Evolutionary conservation across 495 filamentous ascomycete species (phyloP).

Genomic region (Sporormia fimetaria): DNA sequence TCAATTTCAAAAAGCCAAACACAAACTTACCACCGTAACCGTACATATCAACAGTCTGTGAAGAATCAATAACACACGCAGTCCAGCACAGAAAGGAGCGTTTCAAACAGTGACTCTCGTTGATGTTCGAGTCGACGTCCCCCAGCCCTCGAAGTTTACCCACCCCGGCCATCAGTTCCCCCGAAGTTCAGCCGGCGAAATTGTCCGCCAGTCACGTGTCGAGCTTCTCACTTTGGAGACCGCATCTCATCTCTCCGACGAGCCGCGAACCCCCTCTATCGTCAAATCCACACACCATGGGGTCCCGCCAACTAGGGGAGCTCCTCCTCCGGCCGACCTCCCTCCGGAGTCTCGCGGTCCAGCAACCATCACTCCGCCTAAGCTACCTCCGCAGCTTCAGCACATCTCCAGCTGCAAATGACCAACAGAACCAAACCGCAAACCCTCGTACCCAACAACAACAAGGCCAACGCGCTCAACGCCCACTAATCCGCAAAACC

Average conservation of each 20-base stretch:
- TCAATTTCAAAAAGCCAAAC: not conserved
- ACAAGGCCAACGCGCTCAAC: too few relatives aligned
- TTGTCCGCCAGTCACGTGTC: not conserved
- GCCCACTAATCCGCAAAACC: too few relatives aligned
- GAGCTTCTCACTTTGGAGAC: constrained; percentile 1
- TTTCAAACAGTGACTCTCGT: too few relatives aligned
- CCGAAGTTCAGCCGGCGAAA: constrained; percentile 6
- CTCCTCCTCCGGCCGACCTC: constrained; percentile 13
- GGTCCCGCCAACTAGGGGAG: constrained; percentile 9
- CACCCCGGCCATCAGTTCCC: not conserved
- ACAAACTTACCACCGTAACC: constrained; percentile 63
- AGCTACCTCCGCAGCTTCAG: not conserved
- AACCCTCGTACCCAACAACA: too few relatives aligned
- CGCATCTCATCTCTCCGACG: too few relatives aligned
- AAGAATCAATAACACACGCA: too few relatives aligned
- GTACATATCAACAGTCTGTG: constrained; percentile 57
- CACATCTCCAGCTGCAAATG: not conserved
- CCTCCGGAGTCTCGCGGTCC: constrained; percentile 1
- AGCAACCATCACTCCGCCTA: not conserved
- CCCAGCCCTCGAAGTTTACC: not conserved
- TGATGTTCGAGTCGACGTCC: too few relatives aligned
- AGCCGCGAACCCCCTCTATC: not conserved
- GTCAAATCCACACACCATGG: constrained; percentile 5
- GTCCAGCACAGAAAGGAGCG: too few relatives aligned
- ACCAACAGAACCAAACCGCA: not conserved